Conservation (phyloP, 2,329 filamentous ascomycete genomes). For the Fusarium hostae region DNA sequence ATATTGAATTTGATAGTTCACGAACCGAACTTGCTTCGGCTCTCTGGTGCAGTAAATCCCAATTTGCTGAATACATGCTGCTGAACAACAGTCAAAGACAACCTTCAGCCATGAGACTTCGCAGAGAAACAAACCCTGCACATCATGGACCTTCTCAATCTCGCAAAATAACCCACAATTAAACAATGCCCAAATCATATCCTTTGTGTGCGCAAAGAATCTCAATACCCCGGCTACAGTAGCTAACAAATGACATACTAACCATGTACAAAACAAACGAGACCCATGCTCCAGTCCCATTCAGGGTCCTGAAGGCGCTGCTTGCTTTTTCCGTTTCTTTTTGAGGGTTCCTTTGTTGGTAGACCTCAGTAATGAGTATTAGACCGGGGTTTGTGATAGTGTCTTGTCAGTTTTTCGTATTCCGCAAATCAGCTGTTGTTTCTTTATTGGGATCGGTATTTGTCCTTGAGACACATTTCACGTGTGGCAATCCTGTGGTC, state of each 20-base stretch:
- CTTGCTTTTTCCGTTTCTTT: slow-evolving; percentile 11
- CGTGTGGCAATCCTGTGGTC: neutral
- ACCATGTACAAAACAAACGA: slow-evolving; percentile 9
- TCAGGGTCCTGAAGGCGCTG: slow-evolving; percentile 17
- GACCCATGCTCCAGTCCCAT: slow-evolving; percentile 16
- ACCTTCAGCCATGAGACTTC: neutral
- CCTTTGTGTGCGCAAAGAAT: slow-evolving; percentile 2
- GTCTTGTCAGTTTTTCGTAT: neutral
- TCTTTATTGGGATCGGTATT: neutral
- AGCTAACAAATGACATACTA: neutral
- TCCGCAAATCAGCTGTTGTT: neutral
- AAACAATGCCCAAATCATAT: neutral
- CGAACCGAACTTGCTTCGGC: slow-evolving; percentile 4
- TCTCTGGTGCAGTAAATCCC: slow-evolving; percentile 8
- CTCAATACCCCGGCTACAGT: slow-evolving; percentile 10
- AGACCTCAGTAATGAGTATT: neutral
- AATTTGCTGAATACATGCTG: neutral
- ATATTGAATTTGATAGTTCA: neutral
- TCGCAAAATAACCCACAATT: neutral
- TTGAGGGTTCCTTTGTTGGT: slow-evolving; percentile 5
- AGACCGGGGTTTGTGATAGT: slow-evolving; percentile 4
- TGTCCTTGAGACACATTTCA: neutral
- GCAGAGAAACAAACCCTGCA: neutral
- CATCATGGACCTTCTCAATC: neutral
- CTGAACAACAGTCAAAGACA: neutral